Conservation (phyloP, 306 rosid genomes). For the Carpinus viminea region DNA sequence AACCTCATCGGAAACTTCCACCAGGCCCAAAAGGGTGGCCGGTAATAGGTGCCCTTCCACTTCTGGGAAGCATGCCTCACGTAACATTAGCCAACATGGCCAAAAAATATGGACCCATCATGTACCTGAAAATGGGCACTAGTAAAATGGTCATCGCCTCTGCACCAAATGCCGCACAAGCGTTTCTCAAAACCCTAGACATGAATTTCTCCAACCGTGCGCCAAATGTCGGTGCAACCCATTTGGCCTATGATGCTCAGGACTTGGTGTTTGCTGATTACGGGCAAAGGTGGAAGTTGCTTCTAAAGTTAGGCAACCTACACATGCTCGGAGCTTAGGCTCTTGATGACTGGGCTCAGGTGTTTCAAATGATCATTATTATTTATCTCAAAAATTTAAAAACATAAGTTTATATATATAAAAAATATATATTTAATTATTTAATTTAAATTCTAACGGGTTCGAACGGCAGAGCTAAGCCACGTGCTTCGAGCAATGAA, state of each 20-base stretch:
- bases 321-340: constrained; percentile 47
- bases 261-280: constrained; percentile 47
- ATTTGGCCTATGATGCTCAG: constrained; percentile 43
- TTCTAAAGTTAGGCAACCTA: constrained; percentile 32
- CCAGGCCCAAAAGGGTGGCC: constrained; percentile 65
- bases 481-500: constrained; percentile 24
- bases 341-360: constrained; percentile 21
- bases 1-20: constrained; percentile 21
- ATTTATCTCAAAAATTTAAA: too few relatives aligned
- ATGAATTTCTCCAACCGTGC: constrained; percentile 43
- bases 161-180: constrained; percentile 33
- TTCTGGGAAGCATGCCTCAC: constrained; percentile 50
- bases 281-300: constrained; percentile 39
- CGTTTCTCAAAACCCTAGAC: constrained; percentile 44
- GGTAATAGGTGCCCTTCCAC: constrained; percentile 46
- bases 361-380: too few relatives aligned
- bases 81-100: constrained; percentile 45
- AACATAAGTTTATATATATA: too few relatives aligned
- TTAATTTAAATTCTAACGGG: background rate
- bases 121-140: constrained; percentile 53
- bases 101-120: constrained; percentile 41
- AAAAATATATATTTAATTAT: too few relatives aligned
- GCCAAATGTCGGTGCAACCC: constrained; percentile 41
- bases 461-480: constrained; percentile 14
- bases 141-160: constrained; percentile 45